These are phyloP conservation scores for Besnoitia besnoiti DNA, from an alignment of 169 alveolate genomes.

Conservation along the genomic window DNA sequence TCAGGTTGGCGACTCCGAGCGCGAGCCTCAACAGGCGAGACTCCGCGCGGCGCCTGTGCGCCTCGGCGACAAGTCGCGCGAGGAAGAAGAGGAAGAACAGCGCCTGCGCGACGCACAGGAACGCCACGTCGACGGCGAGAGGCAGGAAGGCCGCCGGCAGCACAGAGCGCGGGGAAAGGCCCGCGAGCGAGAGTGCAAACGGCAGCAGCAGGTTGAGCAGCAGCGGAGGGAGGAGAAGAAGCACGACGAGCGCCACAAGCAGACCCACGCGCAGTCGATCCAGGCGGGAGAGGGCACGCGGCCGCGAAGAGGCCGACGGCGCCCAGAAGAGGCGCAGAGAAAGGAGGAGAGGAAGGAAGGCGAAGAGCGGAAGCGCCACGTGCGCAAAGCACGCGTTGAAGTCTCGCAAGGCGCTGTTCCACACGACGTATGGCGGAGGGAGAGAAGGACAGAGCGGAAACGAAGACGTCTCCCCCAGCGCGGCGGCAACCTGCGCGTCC, in stretches of 20 bases:
- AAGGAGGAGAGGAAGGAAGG: neutral
- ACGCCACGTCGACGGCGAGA: neutral
- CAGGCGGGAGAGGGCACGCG: neutral
- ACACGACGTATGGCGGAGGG: neutral
- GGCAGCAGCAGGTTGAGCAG: neutral
- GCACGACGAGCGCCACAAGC: conserved; percentile 1
- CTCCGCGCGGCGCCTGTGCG: neutral
- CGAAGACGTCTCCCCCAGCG: neutral
- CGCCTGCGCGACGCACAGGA: neutral
- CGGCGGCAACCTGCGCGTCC: neutral
- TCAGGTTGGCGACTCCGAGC: neutral
- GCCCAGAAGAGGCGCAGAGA: neutral
- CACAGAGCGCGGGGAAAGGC: neutral
- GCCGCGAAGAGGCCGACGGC: neutral
- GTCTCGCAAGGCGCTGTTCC: neutral
- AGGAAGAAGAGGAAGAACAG: conserved; percentile 9
- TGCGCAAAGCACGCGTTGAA: conserved; percentile 7
- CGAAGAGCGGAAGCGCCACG: neutral
- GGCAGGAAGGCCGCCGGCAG: neutral
- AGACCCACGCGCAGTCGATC: neutral
- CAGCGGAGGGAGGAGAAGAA: neutral
- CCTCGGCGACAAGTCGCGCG: neutral
- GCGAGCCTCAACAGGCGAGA: neutral
- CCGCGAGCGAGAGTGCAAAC: neutral
- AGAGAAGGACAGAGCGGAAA: neutral